Percentiles rank a stretch among this genome's conserved stretches.
These are phyloP conservation scores for Penicillium rolfsii DNA, from an alignment of 2,329 filamentous ascomycete genomes.

Conservation along the genomic window DNA sequence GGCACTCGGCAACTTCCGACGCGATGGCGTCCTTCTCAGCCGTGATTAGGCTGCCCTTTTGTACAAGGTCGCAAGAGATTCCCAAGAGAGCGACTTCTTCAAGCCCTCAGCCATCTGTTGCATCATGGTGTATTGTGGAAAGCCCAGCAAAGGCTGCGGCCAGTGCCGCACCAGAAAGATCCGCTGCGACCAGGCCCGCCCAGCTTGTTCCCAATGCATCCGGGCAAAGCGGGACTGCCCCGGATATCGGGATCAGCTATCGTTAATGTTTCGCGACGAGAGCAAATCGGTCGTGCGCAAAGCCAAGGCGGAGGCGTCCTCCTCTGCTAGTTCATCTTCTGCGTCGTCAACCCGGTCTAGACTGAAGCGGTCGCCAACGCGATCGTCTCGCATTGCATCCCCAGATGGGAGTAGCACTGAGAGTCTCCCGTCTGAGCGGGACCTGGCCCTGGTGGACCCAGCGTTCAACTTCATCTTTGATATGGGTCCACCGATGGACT, in stretches of 20 bases:
- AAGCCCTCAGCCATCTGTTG: not conserved
- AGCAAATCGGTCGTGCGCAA: conserved; percentile 65
- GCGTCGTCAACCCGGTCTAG: conserved; percentile 4
- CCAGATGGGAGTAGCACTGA: conserved; percentile 26
- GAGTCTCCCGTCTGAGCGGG: conserved; percentile 9
- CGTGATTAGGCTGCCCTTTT: conserved; percentile 1
- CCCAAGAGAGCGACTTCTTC: not conserved
- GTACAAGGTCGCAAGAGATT: conserved; percentile 1
- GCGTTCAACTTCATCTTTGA: conserved; percentile 24
- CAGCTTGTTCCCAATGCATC: conserved; percentile 65
- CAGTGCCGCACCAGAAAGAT: conserved; percentile 50
- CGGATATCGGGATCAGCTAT: conserved; percentile 66
- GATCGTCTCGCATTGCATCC: conserved; percentile 31
- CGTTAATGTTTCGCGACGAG: conserved; percentile 69
- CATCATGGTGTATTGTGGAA: conserved; percentile 48
- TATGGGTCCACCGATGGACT: conserved; percentile 21
- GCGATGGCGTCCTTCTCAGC: not conserved
- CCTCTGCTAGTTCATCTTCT: conserved; percentile 9
- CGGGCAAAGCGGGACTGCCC: conserved; percentile 64
- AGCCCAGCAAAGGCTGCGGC: conserved; percentile 51
- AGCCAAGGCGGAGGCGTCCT: conserved; percentile 52
- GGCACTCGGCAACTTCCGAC: conserved; percentile 4
- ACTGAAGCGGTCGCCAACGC: conserved; percentile 17
- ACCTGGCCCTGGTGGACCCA: conserved; percentile 14
- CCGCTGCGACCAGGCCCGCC: conserved; percentile 62